phyloP scores from a whole-genome alignment of 495 filamentous ascomycete species.

The Hypoxylon crocopeplum region DNA sequence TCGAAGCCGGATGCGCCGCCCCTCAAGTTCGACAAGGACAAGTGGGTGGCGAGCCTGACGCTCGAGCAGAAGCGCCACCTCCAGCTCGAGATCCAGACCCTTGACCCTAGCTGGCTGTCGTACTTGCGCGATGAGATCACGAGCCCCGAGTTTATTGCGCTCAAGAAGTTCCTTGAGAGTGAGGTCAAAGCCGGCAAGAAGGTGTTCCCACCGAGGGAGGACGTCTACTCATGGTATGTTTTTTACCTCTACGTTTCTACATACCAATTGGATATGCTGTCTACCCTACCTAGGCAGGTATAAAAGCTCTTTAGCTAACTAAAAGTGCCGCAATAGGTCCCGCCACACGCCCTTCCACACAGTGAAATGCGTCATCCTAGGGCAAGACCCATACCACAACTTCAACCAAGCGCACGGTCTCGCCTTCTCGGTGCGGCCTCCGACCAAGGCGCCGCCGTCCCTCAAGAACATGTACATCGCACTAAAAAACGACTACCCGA shows the following conservation, averaged over 20 bases:
- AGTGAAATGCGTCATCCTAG: constrained; percentile 88
- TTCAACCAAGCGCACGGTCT: constrained; percentile 94
- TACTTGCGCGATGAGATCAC: constrained; percentile 84
- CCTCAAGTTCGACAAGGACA: constrained; percentile 80
- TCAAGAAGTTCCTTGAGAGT: constrained; percentile 85
- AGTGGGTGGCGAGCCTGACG: constrained; percentile 81
- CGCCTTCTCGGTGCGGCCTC: constrained; percentile 90
- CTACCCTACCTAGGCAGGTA: neutral
- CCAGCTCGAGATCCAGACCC: constrained; percentile 85
- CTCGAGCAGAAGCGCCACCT: constrained; percentile 83
- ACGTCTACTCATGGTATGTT: constrained; percentile 92
- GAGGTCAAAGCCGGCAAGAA: constrained; percentile 76
- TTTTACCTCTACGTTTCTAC: neutral
- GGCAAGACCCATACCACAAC: constrained; percentile 98
- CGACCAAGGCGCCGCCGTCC: constrained; percentile 84
- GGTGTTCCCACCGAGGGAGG: constrained; percentile 82
- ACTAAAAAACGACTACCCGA: constrained; percentile 85
- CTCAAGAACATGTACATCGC: constrained; percentile 90
- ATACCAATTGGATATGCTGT: neutral
- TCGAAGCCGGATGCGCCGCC: too few species aligned
- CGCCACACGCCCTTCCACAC: constrained; percentile 85
- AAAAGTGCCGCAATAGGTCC: constrained; percentile 68
- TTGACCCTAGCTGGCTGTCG: constrained; percentile 89
- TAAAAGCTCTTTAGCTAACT: constrained; percentile 8
- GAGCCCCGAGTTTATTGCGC: constrained; percentile 76